Conservation (phyloP, 2,329 filamentous ascomycete species). For the Aspergillus transmontanensis region DNA sequence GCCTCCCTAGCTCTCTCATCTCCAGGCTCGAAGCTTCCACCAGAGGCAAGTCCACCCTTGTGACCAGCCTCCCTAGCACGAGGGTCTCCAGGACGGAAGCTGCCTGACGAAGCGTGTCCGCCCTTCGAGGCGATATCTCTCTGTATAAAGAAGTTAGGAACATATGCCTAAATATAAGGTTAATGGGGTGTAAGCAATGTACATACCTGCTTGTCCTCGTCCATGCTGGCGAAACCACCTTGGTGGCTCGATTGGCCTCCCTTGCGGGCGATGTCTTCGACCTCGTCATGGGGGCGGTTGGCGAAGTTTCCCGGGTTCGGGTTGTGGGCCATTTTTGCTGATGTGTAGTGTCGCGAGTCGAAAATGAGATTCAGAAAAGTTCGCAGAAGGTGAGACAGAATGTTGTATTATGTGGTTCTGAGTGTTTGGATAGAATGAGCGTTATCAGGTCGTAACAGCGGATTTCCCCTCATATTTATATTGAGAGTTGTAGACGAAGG, state of each 20-base stretch:
- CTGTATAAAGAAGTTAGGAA: conserved; percentile 29
- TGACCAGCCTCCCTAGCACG: conserved; percentile 56
- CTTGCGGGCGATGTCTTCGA: conserved; percentile 52
- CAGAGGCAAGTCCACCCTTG: conserved; percentile 49
- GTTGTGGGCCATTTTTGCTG: conserved; percentile 22
- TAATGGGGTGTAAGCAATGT: background rate
- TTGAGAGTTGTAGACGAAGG: background rate
- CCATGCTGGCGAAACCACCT: conserved; percentile 29
- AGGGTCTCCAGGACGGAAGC: conserved; percentile 57
- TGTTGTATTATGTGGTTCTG: no score
- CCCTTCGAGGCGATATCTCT: conserved; percentile 59
- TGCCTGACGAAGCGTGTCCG: conserved; percentile 56
- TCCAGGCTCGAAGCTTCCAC: background rate
- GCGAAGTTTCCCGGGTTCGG: conserved; percentile 56
- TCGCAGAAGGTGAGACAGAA: no score
- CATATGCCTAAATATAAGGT: no score
- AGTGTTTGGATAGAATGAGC: no score
- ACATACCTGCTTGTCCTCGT: conserved; percentile 30
- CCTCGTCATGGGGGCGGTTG: conserved; percentile 54
- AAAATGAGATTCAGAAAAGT: no score
- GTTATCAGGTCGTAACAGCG: no score
- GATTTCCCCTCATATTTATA: background rate
- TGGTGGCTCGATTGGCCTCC: conserved; percentile 34
- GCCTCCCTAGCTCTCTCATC: background rate
- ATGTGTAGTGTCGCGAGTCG: background rate